Percentiles rank a stretch among this genome's conserved stretches.
Evolutionary conservation across 805 yeast species (phyloP).

Genomic region (Blastobotrys robertii): DNA sequence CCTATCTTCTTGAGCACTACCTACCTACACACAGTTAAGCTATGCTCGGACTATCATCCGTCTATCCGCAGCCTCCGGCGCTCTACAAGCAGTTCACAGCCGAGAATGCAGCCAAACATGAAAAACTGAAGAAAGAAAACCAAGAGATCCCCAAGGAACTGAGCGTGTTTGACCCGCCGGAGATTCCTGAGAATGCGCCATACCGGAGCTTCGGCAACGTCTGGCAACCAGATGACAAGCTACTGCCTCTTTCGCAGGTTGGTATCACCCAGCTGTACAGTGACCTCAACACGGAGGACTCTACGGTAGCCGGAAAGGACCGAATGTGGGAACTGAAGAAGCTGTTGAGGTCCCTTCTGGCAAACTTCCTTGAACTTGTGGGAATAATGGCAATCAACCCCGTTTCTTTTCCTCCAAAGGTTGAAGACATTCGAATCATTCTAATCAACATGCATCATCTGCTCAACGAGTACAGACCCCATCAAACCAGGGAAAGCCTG

Average conservation of each 20-base stretch:
- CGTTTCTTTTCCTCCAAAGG: slow-evolving; percentile 45
- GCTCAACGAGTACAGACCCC: slow-evolving; percentile 86
- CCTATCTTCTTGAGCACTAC: not conserved
- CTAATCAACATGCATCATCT: slow-evolving; percentile 86
- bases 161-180: slow-evolving; percentile 25
- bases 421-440: slow-evolving; percentile 71
- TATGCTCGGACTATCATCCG: slow-evolving; percentile 41
- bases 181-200: slow-evolving; percentile 33
- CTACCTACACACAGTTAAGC: not conserved
- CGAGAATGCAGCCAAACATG: slow-evolving; percentile 39
- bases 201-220: slow-evolving; percentile 85
- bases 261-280: slow-evolving; percentile 70
- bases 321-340: slow-evolving; percentile 70
- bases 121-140: slow-evolving; percentile 24
- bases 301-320: slow-evolving; percentile 17
- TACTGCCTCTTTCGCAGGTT: slow-evolving; percentile 64
- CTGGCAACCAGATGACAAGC: slow-evolving; percentile 59
- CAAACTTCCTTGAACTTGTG: slow-evolving; percentile 73
- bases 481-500: slow-evolving; percentile 85
- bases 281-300: slow-evolving; percentile 17
- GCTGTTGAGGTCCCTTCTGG: slow-evolving; percentile 63
- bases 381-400: slow-evolving; percentile 75
- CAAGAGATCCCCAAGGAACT: slow-evolving; percentile 6
- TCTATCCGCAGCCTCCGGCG: slow-evolving; percentile 94
- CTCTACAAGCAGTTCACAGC: slow-evolving; percentile 63